Evolutionary conservation across 78 protist species (phyloP), one percentile per base, ranked within the genome.

Genomic region (Pigoraptor vietnamica): DNA sequence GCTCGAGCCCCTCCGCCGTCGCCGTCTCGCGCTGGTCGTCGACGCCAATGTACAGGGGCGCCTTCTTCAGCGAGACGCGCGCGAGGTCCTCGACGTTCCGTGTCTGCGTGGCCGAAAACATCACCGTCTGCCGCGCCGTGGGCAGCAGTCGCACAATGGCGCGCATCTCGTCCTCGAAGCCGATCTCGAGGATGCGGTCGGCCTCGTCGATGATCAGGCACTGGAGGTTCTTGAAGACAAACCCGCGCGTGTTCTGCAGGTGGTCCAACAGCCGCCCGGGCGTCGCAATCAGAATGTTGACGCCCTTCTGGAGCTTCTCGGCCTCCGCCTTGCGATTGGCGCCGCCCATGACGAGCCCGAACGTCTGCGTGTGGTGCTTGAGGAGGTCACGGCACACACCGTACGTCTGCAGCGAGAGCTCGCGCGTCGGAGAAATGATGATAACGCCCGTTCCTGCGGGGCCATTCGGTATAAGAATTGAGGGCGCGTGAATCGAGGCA

Each of bases 251-350:
- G 94, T 93, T 96, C 87, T 94, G 91, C 83, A 98, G 56, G 91
- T 99, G 99, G 84, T 99, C 99, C 79, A 99, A 96, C 37, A 99
- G 96, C 24, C 99, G 97, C 29, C 99, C 99, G 33, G 99, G 99
- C 14, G 99, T 99, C 29, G 99, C 96, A 0, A 99, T 95, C 23
- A 99, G 36, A 34, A 99, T 92, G 92, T 96, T 97, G 81, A 96
- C 97, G n/a, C 99, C 99, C 91, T 96, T 96, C 39, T 32, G 90
- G 32, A 99, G 97, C 91, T 95, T 94, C 56, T 92, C 95, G 0
- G 90, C 98, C 90, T 99, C 99, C 0, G 94, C 92, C 37, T 92
- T 90, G 79, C 93, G 89, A 94, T 96, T 95, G 37, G 97, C 93
- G 37, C 99, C 99, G 23, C 99, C 99, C 81, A 99, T 98, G 36